phyloP scores from a whole-genome alignment of 208 protist genomes.

The Crithidia bombi region DNA sequence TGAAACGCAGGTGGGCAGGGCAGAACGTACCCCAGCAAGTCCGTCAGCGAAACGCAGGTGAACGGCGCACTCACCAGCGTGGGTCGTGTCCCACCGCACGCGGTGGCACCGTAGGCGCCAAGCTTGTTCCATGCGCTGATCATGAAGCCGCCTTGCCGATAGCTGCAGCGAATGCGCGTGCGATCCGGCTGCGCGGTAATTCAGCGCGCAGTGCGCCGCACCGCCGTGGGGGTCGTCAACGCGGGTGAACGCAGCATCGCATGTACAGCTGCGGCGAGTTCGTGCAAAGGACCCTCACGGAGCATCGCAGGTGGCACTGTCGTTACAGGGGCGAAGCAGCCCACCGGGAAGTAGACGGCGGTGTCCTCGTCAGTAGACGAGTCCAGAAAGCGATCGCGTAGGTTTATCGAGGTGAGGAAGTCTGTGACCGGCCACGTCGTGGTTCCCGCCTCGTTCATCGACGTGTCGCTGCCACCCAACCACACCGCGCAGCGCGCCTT shows the following conservation, averaged over 20 bases:
- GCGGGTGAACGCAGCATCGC: constrained; percentile 16
- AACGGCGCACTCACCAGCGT: constrained; percentile 32
- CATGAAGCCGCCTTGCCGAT: constrained; percentile 29
- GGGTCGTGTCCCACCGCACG: constrained; percentile 14
- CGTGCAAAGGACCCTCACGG: constrained; percentile 8
- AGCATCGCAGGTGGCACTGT: neutral
- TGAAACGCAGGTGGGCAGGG: constrained; percentile 12
- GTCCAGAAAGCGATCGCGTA: constrained; percentile 19
- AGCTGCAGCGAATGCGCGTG: constrained; percentile 21
- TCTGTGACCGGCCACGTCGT: constrained; percentile 10
- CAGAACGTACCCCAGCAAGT: constrained; percentile 35
- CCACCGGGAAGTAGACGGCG: constrained; percentile 25
- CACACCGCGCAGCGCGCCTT: constrained; percentile 3
- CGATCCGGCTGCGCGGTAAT: constrained; percentile 25
- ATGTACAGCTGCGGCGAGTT: constrained; percentile 21
- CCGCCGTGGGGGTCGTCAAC: neutral
- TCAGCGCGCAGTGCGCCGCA: constrained; percentile 20
- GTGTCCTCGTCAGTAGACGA: neutral
- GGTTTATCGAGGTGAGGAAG: constrained; percentile 29
- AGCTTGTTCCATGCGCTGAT: constrained; percentile 40
- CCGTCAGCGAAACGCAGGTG: constrained; percentile 33
- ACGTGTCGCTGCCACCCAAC: neutral
- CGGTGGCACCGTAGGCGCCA: constrained; percentile 24
- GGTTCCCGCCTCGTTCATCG: neutral
- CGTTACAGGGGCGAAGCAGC: constrained; percentile 16